Base-by-base conservation (phyloP, 225 moss, liverwort and hornwort species). In the Sphagnum contortum region DNA sequence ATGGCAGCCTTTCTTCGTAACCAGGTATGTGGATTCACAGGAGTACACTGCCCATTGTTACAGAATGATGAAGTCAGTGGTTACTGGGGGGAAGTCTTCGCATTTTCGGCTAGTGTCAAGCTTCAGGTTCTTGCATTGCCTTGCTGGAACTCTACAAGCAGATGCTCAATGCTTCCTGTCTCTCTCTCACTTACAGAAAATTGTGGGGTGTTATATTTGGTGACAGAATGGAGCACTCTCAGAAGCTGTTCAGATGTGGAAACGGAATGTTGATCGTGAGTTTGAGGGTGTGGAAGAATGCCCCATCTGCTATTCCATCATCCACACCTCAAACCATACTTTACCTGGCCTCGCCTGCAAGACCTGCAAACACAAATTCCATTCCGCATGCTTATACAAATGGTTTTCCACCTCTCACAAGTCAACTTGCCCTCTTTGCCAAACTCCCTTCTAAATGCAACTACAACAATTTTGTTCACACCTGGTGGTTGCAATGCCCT, bases 281-380 rank as follows among this genome's bases (percentile, higher is more conserved):
- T 98, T 98, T 66, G 98, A 98, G 56, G 98, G 98, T 14, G 91
- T 98, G 59, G 98, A 98, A 71, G 93, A 91, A 66, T 98, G 98
- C 63, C 93, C 96, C 0, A 98, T 98, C 74, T 98, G 96, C 87
- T 98, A 98, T 71, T 89, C 90, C 61, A 89, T 98, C 66, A 98
- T 98, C 69, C 96, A 98, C 75, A 98, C 93, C 2, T 82, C 85
- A 48, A 93, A 98, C 70, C 93, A 93, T 58, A 85, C 81, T 60
- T 77, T 98, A 53, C 93, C 96, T 13, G 75, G 80, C 52, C 79
- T 98, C 50, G 87, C 92, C 50, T 98, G 96, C 85, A 98, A 93
- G 72, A 91, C 86, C 48, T 98, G 96, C 68, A 87, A 87, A 69
- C 90, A 93, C 59, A 98, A 98, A 74, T 98, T 91, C 60, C 96